A percentile compares a stretch with the other conserved stretches of the same genome.
Evolutionary conservation across 164 flowering plant species (phyloP).

Genomic region (Vitis labrusca): DNA sequence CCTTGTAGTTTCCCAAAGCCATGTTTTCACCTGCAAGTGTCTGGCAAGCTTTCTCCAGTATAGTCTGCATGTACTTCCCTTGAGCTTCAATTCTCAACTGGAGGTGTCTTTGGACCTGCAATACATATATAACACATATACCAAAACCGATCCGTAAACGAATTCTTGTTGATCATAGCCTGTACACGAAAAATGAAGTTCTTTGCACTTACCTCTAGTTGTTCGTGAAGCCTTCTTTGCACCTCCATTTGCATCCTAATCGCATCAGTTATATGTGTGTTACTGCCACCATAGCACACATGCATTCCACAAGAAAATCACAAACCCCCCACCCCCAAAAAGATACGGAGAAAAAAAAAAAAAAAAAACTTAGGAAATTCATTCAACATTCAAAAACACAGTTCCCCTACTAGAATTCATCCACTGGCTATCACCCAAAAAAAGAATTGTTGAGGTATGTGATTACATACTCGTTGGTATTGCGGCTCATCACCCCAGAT

Average conservation of each 20-base stretch:
- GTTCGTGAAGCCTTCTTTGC: constrained; percentile 94
- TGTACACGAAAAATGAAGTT: neutral
- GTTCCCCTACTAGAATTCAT: neutral
- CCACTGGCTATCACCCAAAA: neutral
- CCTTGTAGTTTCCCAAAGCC: constrained; percentile 42
- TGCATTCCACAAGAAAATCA: constrained; percentile 14
- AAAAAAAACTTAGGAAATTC: neutral
- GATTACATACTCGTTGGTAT: constrained; percentile 78
- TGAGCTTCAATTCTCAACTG: constrained; percentile 96
- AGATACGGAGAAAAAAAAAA: constrained; percentile 4
- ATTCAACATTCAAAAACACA: neutral
- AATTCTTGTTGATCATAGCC: too few relatives aligned
- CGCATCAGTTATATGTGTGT: constrained; percentile 56
- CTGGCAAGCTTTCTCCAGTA: constrained; percentile 93
- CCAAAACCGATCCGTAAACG: neutral
- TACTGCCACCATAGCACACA: constrained; percentile 36
- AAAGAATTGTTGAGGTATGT: neutral
- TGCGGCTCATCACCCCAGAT: constrained; percentile 67
- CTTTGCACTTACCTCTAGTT: constrained; percentile 66
- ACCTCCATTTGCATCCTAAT: constrained; percentile 98
- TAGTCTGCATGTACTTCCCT: constrained; percentile 96
- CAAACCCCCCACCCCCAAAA: constrained; percentile 3
- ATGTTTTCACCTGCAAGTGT: constrained; percentile 73
- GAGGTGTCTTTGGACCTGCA: constrained; percentile 89
- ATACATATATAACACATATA: neutral